Percentiles rank a stretch among this genome's conserved stretches.
These are phyloP conservation scores for Oryza glumipatula DNA, from an alignment of 176 grass and related monocot genomes.

Conservation along the genomic window DNA sequence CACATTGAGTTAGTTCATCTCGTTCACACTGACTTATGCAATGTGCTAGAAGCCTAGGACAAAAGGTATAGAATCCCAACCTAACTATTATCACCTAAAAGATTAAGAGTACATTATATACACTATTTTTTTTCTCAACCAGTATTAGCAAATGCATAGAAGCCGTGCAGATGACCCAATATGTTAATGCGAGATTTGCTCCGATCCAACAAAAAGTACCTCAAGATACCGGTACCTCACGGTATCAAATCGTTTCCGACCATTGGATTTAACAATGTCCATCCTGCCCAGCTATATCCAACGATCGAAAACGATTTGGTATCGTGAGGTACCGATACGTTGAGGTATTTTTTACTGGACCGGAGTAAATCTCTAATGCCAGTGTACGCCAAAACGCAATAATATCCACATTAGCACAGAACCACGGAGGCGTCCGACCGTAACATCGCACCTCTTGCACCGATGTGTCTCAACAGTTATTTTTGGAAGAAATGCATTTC, in stretches of 20 bases:
- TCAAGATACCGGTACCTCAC: too few species aligned
- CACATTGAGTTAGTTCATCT: neutral
- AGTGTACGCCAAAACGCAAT: neutral
- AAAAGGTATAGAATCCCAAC: neutral
- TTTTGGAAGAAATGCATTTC: neutral
- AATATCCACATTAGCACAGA: neutral
- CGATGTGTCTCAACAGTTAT: neutral
- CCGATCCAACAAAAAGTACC: too few species aligned
- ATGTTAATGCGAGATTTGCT: neutral
- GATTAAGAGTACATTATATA: neutral
- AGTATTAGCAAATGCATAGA: conserved; percentile 1
- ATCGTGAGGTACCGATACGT: too few species aligned
- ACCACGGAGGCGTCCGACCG: neutral
- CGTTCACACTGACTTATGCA: neutral
- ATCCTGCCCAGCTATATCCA: too few species aligned
- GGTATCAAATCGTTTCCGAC: too few species aligned
- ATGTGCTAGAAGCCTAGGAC: neutral
- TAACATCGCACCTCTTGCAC: neutral
- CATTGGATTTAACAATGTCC: too few species aligned
- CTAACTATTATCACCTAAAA: neutral
- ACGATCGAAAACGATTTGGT: too few species aligned
- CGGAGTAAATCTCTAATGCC: too few species aligned
- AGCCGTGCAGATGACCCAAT: neutral
- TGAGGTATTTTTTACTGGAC: too few species aligned
- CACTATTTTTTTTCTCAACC: neutral